Percentiles rank a stretch among this genome's conserved stretches.
Conservation (phyloP, 768 basidiomycete genomes). For the Naematelia aurantialba region DNA sequence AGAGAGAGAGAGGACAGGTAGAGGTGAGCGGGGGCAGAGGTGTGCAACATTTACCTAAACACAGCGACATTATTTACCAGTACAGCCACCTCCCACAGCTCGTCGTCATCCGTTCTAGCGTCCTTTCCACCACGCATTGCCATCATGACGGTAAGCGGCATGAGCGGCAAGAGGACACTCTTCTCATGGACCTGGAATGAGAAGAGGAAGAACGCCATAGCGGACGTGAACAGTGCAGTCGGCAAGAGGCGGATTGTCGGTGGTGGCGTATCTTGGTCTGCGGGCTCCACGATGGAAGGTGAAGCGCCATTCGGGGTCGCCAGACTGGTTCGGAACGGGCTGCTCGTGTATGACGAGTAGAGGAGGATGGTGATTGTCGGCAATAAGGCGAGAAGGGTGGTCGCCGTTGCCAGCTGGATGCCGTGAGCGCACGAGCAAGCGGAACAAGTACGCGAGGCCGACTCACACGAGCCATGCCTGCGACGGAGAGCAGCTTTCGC, state of each 20-base stretch:
- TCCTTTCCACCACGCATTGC: conserved; percentile 26
- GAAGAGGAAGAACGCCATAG: conserved; percentile 91
- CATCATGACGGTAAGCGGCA: conserved; percentile 77
- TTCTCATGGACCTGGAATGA: conserved; percentile 98
- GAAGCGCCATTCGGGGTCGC: neutral
- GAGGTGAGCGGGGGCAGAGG: neutral
- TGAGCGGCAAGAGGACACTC: conserved; percentile 75
- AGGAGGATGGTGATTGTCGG: conserved; percentile 47
- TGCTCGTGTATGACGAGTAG: conserved; percentile 24
- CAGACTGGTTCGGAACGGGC: neutral
- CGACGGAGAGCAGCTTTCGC: conserved; percentile 52
- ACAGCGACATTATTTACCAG: conserved; percentile 77
- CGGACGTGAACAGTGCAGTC: conserved; percentile 71
- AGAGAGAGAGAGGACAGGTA: neutral
- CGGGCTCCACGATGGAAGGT: conserved; percentile 7
- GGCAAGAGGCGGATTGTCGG: conserved; percentile 69
- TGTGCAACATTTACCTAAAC: conserved; percentile 69
- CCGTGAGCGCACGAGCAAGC: neutral
- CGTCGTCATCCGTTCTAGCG: conserved; percentile 49
- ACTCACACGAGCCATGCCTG: conserved; percentile 32
- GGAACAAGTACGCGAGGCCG: neutral
- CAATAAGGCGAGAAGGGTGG: conserved; percentile 70
- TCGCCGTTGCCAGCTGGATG: conserved; percentile 57
- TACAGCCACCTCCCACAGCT: conserved; percentile 66
- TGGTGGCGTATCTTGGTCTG: conserved; percentile 46